These are phyloP conservation scores for Gnetum montanum DNA, from an alignment of 75 land plant species.

Conservation along the genomic window DNA sequence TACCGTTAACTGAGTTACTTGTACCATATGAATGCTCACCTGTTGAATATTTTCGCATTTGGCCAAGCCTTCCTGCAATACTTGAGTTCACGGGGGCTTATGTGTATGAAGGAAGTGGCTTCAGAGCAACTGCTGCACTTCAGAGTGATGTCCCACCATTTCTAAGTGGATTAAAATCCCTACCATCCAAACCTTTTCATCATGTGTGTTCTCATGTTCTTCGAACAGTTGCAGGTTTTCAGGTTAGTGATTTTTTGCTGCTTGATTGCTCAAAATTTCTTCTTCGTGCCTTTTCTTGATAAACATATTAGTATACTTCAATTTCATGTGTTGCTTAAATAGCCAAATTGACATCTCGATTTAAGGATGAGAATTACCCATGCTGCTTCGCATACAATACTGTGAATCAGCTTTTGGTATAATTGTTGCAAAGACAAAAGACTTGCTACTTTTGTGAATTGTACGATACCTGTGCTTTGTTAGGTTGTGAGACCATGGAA, in stretches of 20 bases:
- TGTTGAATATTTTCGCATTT: slow-evolving; percentile 92
- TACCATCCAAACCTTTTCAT: slow-evolving; percentile 87
- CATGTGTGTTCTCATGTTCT: slow-evolving; percentile 85
- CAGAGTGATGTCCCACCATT: slow-evolving; percentile 78
- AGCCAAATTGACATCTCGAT: no score
- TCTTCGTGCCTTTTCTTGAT: no score
- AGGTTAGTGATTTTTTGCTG: slow-evolving; percentile 36
- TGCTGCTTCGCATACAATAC: no score
- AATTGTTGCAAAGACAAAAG: no score
- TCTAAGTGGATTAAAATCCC: slow-evolving; percentile 68
- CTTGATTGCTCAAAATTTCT: no score
- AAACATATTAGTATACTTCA: no score
- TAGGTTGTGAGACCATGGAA: no score
- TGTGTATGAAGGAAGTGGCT: slow-evolving; percentile 88
- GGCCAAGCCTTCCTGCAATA: slow-evolving; percentile 98
- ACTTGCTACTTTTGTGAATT: no score
- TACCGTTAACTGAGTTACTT: slow-evolving; percentile 86
- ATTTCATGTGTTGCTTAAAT: no score
- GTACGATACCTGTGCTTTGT: no score
- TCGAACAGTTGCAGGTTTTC: slow-evolving; percentile 94
- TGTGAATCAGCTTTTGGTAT: no score
- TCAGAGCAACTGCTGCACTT: slow-evolving; percentile 74
- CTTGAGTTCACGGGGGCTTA: slow-evolving; percentile 88
- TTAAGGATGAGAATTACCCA: no score
- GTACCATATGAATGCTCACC: slow-evolving; percentile 86